Percentiles rank a stretch among this genome's conserved stretches.
Conservation (phyloP, 2,329 filamentous ascomycete species). For the Cadophora sp. region DNA sequence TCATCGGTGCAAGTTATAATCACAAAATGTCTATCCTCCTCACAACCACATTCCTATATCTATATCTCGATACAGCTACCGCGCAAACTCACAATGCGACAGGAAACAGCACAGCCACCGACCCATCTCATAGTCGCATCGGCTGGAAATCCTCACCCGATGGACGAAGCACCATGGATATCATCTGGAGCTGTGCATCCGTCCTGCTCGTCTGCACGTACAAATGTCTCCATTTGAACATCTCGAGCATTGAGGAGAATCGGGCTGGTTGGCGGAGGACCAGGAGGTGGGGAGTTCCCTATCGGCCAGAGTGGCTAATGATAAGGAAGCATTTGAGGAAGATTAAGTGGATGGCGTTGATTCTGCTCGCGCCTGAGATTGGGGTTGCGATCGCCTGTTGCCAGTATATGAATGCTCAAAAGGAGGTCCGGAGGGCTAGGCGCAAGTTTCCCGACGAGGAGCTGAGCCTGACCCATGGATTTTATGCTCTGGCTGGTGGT, state of each 20-base stretch:
- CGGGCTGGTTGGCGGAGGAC: not conserved
- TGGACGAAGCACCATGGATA: slow-evolving; percentile 12
- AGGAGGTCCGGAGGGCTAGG: not conserved
- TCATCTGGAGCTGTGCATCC: slow-evolving; percentile 1
- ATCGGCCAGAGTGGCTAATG: not conserved
- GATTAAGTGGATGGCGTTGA: not conserved
- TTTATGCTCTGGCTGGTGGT: not conserved
- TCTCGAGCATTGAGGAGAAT: slow-evolving; percentile 10
- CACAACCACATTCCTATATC: not conserved
- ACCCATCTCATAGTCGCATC: not conserved
- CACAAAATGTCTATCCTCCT: not conserved
- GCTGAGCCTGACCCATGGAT: not conserved
- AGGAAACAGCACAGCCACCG: not conserved
- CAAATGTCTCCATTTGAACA: slow-evolving; percentile 8
- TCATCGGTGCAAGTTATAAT: too few species aligned
- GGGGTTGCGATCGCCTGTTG: not conserved
- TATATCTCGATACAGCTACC: not conserved
- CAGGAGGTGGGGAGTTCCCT: not conserved
- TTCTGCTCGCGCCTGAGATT: not conserved
- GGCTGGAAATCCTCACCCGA: slow-evolving; percentile 2
- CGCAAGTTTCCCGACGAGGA: not conserved
- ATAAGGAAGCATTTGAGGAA: not conserved
- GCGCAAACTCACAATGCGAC: not conserved
- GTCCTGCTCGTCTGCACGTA: slow-evolving; percentile 4
- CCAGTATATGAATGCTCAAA: not conserved